Evolutionary conservation across 306 rosid species (phyloP), one percentile per base, ranked within the genome.

Genomic region (Castanopsis chinensis): DNA sequence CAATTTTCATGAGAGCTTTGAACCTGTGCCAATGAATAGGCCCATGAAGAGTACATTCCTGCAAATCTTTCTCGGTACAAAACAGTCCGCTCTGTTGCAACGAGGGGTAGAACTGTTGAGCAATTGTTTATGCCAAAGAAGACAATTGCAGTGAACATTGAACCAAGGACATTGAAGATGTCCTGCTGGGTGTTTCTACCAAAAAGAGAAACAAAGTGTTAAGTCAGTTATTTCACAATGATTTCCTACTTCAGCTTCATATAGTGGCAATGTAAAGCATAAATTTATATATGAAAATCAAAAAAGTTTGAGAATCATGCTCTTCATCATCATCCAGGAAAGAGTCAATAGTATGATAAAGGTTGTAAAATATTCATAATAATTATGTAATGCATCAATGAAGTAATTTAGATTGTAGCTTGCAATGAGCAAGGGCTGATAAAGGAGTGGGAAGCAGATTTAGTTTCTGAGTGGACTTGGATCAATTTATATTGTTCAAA

Each of bases 1-100:
- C 59, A 52, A 53, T 12, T 52, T 5, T 69, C n/a, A 35, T 3
- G 28, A 41, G 72, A 81, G 45, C 72, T 77, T 7, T 6, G 71
- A 74, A 89, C 96, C 92, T 91, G 96, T 52, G 96, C 90, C 54
- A 85, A 79, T 23, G 97, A 88, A 69, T 88, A 88, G 49, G 93
- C 92, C 88, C 89, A 85, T 3, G 91, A 82, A 49, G 91, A 89
- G 74, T 85, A 89, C 97, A 91, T 91, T 81, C 93, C 93, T 18
- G 92, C 87, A 78, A 81, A 90, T 76, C 69, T 87, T 85, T 89
- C 97, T 10, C 92, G 86, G 72, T 85, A 86, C 37, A 91, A 73
- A 73, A 91, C 91, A 13, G 54, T 82, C 33, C 93, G 88, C 74
- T 91, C 96, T 25, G 83, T 80, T 18, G 90, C 86, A 71, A 89